Base-by-base conservation (phyloP, 352 stramenopile species). In the Pythium sp. region DNA sequence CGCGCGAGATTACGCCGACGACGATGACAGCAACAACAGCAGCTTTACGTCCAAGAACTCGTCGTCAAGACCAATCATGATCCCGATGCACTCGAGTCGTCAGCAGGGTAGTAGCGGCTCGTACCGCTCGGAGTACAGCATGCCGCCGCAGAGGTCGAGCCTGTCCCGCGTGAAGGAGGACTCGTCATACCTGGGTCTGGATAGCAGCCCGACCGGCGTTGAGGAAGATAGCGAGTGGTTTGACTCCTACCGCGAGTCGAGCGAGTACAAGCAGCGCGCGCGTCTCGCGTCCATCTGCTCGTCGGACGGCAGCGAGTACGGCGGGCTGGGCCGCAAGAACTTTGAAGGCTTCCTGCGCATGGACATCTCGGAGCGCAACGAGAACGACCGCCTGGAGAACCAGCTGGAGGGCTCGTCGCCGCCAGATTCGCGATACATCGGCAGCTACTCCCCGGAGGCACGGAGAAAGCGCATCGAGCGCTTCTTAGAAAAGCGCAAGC, bases 401-500 rank as follows among this genome's bases (percentile, higher is more conserved):
- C 73, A 73, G 28, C 65, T 70, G 41, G 72, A 74, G 58, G 69
- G 69, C 56, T 74, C 65, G 22, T 79, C 65, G 30, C 58, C 73
- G 22, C 67, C 64, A 11, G 77, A 82, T 12, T 66, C 71, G 68
- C 90, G 89, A 67, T 94, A 84, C 72, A 94, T 97, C 57, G 92
- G 90, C 49, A 94, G 81, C 69, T 97, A 97, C 77, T 96, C 87
- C 15, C 91, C 91, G 6, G 87, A 95, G 28, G 81, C 90, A 57
- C 81, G 92, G 58, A 83, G 86, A 70, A 86, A 92, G 77, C 79
- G 89, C 65, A 94, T 98, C 30, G 83, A 93, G 59, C 79, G 83
- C 26, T 98, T 98, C 68, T 75, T 97, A 30, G 91, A 97, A 69
- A 98, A 98, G 79, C 85, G 94, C 66, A 91, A 97, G 64, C 87